phyloP scores from a whole-genome alignment of 768 basidiomycete genomes.

The Suillus lakei region DNA sequence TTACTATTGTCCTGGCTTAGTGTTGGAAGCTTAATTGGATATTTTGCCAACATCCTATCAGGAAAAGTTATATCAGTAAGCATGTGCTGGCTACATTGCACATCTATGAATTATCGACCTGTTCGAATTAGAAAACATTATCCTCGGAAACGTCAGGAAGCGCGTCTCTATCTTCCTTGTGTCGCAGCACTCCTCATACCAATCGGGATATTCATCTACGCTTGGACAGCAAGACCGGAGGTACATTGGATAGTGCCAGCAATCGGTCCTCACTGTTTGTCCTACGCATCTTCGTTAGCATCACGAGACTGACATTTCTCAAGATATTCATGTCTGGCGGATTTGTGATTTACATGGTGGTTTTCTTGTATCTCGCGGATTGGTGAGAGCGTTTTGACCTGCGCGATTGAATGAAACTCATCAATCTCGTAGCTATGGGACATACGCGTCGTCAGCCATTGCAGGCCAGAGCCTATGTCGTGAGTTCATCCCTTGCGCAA shows the following conservation, averaged over 20 bases:
- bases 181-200: conserved; percentile 55
- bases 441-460: conserved; percentile 64
- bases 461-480: conserved; percentile 63
- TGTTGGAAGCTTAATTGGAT: conserved; percentile 52
- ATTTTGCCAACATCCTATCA: conserved; percentile 45
- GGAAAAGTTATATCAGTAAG: conserved; percentile 50
- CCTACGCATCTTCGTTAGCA: not conserved
- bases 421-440: conserved; percentile 44
- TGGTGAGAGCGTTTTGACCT: conserved; percentile 40
- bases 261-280: conserved; percentile 13
- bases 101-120: not conserved
- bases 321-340: conserved; percentile 51
- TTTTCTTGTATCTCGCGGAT: conserved; percentile 62
- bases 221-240: conserved; percentile 58
- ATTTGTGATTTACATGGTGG: conserved; percentile 54
- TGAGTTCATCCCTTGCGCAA: conserved; percentile 23
- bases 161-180: conserved; percentile 59
- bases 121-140: conserved; percentile 15
- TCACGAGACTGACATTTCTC: conserved; percentile 6
- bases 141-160: conserved; percentile 47
- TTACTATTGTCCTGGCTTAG: conserved; percentile 34
- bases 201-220: conserved; percentile 67
- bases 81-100: conserved; percentile 16
- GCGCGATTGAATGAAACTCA: conserved; percentile 2
- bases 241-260: conserved; percentile 58